These are phyloP conservation scores for Royoungia palumana DNA, from an alignment of 768 basidiomycete genomes.

Conservation along the genomic window DNA sequence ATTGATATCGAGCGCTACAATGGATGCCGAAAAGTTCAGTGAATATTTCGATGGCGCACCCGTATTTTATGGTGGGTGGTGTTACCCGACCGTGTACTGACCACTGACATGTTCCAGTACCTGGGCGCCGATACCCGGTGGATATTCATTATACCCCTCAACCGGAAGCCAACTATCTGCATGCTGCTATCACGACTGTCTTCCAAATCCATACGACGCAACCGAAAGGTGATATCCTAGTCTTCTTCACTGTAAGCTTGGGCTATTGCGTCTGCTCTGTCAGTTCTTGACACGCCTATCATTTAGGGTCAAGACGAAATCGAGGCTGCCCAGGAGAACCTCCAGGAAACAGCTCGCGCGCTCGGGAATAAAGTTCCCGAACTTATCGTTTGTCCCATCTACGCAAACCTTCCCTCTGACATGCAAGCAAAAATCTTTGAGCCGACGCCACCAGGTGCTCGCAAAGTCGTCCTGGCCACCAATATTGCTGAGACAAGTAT, in stretches of 20 bases:
- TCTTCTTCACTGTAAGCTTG: slow-evolving; percentile 83
- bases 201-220: slow-evolving; percentile 99
- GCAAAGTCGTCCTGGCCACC: slow-evolving; percentile 97
- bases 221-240: slow-evolving; percentile 94
- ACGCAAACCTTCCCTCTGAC: slow-evolving; percentile 97
- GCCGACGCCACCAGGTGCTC: slow-evolving; percentile 92
- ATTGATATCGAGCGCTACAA: slow-evolving; percentile 93
- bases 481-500: slow-evolving; percentile 99
- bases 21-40: slow-evolving; percentile 98
- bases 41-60: slow-evolving; percentile 97
- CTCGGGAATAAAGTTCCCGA: slow-evolving; percentile 95
- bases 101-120: slow-evolving; percentile 52
- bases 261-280: not conserved
- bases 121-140: slow-evolving; percentile 95
- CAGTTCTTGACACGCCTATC: slow-evolving; percentile 1
- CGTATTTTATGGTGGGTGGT: slow-evolving; percentile 77
- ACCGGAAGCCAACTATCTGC: slow-evolving; percentile 98
- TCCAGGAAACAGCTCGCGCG: slow-evolving; percentile 92
- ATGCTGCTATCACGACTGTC: slow-evolving; percentile 97
- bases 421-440: slow-evolving; percentile 99
- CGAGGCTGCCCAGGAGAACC: slow-evolving; percentile 93
- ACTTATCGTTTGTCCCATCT: slow-evolving; percentile 94
- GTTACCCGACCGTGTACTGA: not conserved
- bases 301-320: slow-evolving; percentile 94
- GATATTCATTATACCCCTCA: slow-evolving; percentile 99